A percentile compares a stretch with the other conserved stretches of the same genome.
Conservation (phyloP, 1,284 basidiomycete species). For the Taiwanofungus camphoratus region DNA sequence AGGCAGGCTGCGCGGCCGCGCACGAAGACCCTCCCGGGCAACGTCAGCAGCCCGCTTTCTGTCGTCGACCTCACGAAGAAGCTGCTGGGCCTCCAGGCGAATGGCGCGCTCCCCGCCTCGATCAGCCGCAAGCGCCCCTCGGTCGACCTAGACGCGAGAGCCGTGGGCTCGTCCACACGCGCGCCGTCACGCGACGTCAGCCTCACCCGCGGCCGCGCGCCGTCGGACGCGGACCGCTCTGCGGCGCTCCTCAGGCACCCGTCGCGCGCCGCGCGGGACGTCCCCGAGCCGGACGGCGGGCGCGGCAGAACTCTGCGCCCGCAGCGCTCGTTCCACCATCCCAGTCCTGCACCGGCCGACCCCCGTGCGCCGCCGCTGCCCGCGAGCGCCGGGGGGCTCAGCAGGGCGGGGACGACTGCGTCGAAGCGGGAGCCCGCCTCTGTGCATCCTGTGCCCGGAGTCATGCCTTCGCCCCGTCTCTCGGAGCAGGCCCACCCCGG, state of each 20-base stretch:
- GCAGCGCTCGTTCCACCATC: slow-evolving; percentile 55
- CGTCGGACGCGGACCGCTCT: slow-evolving; percentile 9
- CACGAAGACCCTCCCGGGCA: slow-evolving; percentile 43
- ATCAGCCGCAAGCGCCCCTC: slow-evolving; percentile 19
- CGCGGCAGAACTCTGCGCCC: slow-evolving; percentile 36
- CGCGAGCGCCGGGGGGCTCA: slow-evolving; percentile 1
- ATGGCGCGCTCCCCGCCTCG: slow-evolving; percentile 12
- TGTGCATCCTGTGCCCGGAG: background rate
- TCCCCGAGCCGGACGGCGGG: slow-evolving; percentile 8
- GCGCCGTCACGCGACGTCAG: slow-evolving; percentile 6
- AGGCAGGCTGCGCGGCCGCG: slow-evolving; percentile 33
- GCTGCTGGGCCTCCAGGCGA: slow-evolving; percentile 44
- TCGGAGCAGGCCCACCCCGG: slow-evolving; percentile 7
- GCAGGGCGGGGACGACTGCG: slow-evolving; percentile 2
- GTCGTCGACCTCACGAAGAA: slow-evolving; percentile 55
- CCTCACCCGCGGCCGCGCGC: slow-evolving; percentile 4
- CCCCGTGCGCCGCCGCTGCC: slow-evolving; percentile 13
- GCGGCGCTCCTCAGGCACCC: slow-evolving; percentile 11
- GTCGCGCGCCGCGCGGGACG: slow-evolving; percentile 18
- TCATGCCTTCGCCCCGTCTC: slow-evolving; percentile 7
- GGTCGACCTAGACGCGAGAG: slow-evolving; percentile 7
- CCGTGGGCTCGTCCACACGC: background rate
- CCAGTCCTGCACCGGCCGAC: slow-evolving; percentile 18
- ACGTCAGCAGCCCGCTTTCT: slow-evolving; percentile 37
- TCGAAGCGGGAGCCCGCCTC: background rate